Base-by-base conservation (phyloP, 2,329 filamentous ascomycete species). In the Phyllosticta capitalensis region DNA sequence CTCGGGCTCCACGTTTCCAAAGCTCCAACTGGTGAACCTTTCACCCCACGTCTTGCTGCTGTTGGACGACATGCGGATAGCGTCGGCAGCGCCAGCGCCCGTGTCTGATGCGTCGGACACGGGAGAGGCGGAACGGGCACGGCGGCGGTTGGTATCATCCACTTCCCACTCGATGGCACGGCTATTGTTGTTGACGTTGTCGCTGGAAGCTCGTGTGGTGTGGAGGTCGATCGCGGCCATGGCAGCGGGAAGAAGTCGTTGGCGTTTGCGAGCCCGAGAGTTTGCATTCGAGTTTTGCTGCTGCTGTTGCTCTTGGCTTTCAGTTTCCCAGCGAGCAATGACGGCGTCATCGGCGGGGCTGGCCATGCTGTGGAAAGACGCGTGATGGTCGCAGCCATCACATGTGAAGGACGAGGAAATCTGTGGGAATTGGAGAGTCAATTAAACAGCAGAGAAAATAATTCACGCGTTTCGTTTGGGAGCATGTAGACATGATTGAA, bases 371-470 rank as follows among this genome's bases (percentile, higher is more conserved):
- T 83, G 80, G 63, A 80, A 82, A 10, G 74, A 78, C 6, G 80
- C 80, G 64, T 83, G 80, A 66, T 83, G 80, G 28, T 67, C 68
- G 64, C 80, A 83, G 54, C 80, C 80, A 65, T 83, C 80, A 67
- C 80, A 82, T 63, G 80, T 77, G 69, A 79, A 83, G 6, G 74
- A 78, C 0, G 78, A 78, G 9, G 78, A 69, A 10, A 75, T 74
- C 76, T 73, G 50, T 60, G 54, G 48, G 24, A 9, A 45, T 51
- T 30, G 45, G 14, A 55, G 52, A 19, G 48, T 51, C 30, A 59
- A 45, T 54, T 52, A 17, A 10, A 21, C 17, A 26, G 28, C 17
- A 26, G 12, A 20, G 9, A 24, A 19, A 9, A 33, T 17, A n/a
- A 21, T 20, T 9, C 1, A 21, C 24, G 38, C 14, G 28, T 38